A percentile compares a stretch with the other conserved stretches of the same genome.
These are phyloP conservation scores for Fusarium camptoceras DNA, from an alignment of 2,329 filamentous ascomycete genomes.

Conservation along the genomic window DNA sequence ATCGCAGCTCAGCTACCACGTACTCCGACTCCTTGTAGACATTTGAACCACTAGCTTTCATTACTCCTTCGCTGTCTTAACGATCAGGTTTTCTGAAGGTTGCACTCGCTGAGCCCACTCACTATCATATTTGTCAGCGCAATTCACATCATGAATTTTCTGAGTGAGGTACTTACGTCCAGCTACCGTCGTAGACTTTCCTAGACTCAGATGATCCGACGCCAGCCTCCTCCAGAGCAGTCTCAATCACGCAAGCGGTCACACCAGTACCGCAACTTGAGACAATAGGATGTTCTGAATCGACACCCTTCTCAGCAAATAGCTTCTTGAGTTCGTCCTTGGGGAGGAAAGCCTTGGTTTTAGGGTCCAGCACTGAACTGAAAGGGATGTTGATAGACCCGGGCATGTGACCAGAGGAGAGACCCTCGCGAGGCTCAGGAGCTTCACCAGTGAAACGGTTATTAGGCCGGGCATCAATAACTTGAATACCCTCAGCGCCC, in stretches of 20 bases:
- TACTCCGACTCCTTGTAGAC: slow-evolving; percentile 32
- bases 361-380: slow-evolving; percentile 80
- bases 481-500: slow-evolving; percentile 83
- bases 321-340: slow-evolving; percentile 77
- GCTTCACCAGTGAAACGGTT: slow-evolving; percentile 86
- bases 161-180: slow-evolving; percentile 79
- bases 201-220: slow-evolving; percentile 75
- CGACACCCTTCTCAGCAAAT: slow-evolving; percentile 83
- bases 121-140: slow-evolving; percentile 55
- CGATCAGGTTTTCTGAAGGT: slow-evolving; percentile 71
- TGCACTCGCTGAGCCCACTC: slow-evolving; percentile 76
- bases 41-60: slow-evolving; percentile 16
- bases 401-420: slow-evolving; percentile 93
- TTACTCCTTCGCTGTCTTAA: slow-evolving; percentile 59
- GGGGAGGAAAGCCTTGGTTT: slow-evolving; percentile 83
- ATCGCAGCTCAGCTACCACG: slow-evolving; percentile 45
- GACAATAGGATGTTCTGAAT: slow-evolving; percentile 83
- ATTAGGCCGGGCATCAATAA: slow-evolving; percentile 85
- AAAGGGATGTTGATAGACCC: slow-evolving; percentile 87
- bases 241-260: slow-evolving; percentile 90
- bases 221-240: slow-evolving; percentile 82
- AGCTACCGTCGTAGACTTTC: slow-evolving; percentile 93
- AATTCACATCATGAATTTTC: neutral
- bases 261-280: slow-evolving; percentile 94
- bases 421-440: slow-evolving; percentile 85